A percentile compares a stretch with the other conserved stretches of the same genome.
Evolutionary conservation across 1,139 yeast species (phyloP).

Genomic region (Pneumocystis canis): DNA sequence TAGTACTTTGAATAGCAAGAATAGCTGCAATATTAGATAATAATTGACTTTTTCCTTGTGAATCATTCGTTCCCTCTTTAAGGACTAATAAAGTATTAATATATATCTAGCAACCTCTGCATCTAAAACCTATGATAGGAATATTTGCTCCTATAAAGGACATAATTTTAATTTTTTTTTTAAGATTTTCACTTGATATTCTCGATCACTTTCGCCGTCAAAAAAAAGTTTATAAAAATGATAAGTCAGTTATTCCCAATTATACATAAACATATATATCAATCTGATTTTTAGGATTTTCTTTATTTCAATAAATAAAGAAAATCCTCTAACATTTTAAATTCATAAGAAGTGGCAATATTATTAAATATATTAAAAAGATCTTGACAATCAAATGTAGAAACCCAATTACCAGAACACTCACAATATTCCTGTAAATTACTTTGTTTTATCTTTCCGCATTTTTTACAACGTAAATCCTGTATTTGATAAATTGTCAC

Average conservation of each 20-base stretch:
- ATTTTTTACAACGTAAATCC: conserved; percentile 67
- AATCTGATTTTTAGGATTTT: not conserved
- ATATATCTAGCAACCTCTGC: not conserved
- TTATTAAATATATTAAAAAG: conserved; percentile 1
- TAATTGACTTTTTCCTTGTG: conserved; percentile 93
- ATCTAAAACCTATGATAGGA: conserved; percentile 12
- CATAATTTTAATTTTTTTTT: not conserved
- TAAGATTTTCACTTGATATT: not conserved
- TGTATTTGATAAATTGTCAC: conserved; percentile 57
- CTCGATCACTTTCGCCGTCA: not conserved
- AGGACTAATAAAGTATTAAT: conserved; percentile 57
- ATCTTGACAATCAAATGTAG: conserved; percentile 29
- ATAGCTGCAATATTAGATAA: conserved; percentile 93
- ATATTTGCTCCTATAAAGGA: conserved; percentile 5
- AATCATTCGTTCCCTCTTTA: conserved; percentile 92
- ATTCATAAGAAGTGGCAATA: conserved; percentile 8
- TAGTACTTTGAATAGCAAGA: conserved; percentile 87
- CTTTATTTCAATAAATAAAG: not conserved
- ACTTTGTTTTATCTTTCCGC: conserved; percentile 51
- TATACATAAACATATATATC: not conserved
- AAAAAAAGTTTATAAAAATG: not conserved
- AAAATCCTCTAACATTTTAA: conserved; percentile 3
- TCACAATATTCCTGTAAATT: conserved; percentile 63
- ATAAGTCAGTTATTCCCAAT: not conserved
- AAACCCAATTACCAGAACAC: conserved; percentile 80